Conservation (phyloP, 306 rosid species). For the Lathyrus sativus region DNA sequence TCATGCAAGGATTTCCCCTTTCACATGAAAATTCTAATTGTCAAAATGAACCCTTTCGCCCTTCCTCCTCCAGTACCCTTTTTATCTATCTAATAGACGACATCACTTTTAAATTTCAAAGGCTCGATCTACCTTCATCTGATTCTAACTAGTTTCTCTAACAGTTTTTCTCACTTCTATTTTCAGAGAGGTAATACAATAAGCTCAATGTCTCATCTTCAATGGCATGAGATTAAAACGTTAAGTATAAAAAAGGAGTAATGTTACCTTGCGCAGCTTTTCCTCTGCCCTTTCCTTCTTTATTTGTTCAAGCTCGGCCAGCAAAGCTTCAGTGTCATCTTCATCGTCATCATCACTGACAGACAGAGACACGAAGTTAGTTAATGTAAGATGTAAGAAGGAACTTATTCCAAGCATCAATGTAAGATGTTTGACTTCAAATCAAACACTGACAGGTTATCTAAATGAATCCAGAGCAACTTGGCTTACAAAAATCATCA, state of each 20-base stretch:
- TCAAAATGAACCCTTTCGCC: neutral
- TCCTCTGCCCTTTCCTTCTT: constrained; percentile 97
- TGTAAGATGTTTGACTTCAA: constrained; percentile 18
- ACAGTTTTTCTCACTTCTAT: neutral
- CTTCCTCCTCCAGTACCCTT: neutral
- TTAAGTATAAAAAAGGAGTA: neutral
- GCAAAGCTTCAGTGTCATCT: constrained; percentile 85
- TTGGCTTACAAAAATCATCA: neutral
- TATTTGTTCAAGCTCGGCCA: constrained; percentile 98
- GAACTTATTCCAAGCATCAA: neutral
- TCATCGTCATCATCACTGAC: constrained; percentile 64
- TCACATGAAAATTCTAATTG: neutral
- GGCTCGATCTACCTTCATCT: neutral
- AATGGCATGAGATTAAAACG: constrained; percentile 17
- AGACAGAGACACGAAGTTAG: neutral
- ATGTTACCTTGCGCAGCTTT: constrained; percentile 75
- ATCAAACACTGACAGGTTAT: neutral
- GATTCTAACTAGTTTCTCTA: neutral
- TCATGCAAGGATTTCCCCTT: neutral
- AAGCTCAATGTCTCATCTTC: constrained; percentile 16
- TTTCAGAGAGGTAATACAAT: neutral
- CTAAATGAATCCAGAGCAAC: constrained; percentile 22
- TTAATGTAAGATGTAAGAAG: neutral
- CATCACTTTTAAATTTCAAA: neutral
- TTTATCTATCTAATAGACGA: neutral